These are phyloP conservation scores for Fraxinus anomala DNA, from an alignment of 257 asterid species.

Conservation along the genomic window DNA sequence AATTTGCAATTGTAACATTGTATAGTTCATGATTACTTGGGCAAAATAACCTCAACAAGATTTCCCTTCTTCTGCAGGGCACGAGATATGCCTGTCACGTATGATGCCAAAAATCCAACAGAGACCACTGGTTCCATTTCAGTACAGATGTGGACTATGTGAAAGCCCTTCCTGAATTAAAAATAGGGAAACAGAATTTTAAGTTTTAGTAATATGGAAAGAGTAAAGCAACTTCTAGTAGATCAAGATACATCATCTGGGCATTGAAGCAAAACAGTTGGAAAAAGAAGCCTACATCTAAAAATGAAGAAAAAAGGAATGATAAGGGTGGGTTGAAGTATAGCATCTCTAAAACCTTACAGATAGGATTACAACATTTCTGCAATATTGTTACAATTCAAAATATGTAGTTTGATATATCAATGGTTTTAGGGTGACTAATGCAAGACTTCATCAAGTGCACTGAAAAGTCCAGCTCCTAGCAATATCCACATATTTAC, in stretches of 20 bases:
- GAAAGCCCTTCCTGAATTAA: conserved; percentile 59
- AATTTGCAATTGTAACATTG: background rate
- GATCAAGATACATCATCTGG: background rate
- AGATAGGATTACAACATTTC: conserved; percentile 6
- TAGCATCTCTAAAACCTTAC: conserved; percentile 2
- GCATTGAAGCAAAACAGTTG: conserved; percentile 15
- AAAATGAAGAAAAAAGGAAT: background rate
- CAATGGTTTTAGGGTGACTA: background rate
- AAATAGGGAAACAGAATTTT: conserved; percentile 17
- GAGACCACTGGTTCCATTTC: conserved; percentile 88
- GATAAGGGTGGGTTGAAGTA: background rate
- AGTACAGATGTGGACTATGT: conserved; percentile 75
- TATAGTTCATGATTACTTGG: conserved; percentile 63
- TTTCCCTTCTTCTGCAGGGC: conserved; percentile 78
- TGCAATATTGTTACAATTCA: background rate
- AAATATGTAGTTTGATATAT: background rate
- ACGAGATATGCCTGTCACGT: conserved; percentile 66
- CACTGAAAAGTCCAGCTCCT: background rate
- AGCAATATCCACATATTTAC: background rate
- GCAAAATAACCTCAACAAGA: conserved; percentile 85
- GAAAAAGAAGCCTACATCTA: conserved; percentile 17
- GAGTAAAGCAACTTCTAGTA: conserved; percentile 4
- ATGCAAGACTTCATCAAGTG: background rate
- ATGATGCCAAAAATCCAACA: conserved; percentile 74
- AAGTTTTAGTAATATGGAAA: conserved; percentile 18